Conservation (phyloP, 352 stramenopile genomes). For the Globisporangium emineosum region DNA sequence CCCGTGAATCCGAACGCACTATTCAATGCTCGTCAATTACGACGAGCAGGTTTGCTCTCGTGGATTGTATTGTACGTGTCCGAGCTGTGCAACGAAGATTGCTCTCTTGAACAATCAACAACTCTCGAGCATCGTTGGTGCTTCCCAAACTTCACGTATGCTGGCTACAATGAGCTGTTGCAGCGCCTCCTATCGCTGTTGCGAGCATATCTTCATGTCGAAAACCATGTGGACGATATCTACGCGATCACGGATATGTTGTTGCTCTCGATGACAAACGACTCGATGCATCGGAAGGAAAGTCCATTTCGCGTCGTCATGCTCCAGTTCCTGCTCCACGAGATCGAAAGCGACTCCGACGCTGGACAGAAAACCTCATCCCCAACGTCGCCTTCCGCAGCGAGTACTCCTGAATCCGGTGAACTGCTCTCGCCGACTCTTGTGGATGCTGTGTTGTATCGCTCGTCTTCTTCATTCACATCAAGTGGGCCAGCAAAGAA, state of each 20-base stretch:
- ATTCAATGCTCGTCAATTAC: constrained; percentile 74
- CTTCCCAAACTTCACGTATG: constrained; percentile 42
- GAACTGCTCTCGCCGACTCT: constrained; percentile 33
- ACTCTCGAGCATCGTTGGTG: constrained; percentile 46
- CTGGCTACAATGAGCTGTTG: constrained; percentile 44
- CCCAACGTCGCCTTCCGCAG: neutral
- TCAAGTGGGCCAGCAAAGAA: constrained; percentile 19
- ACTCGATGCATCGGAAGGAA: constrained; percentile 22
- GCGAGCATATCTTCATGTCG: constrained; percentile 41
- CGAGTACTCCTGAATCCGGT: neutral
- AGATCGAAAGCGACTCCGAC: constrained; percentile 39
- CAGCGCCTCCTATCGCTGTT: constrained; percentile 43
- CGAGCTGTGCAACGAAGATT: constrained; percentile 46
- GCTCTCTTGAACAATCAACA: constrained; percentile 22
- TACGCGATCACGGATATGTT: constrained; percentile 38
- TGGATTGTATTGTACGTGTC: constrained; percentile 61
- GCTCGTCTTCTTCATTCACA: constrained; percentile 6
- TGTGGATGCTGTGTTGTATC: constrained; percentile 40
- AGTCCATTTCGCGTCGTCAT: constrained; percentile 38
- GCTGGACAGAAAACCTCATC: neutral
- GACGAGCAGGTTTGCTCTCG: constrained; percentile 40
- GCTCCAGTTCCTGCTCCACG: constrained; percentile 55
- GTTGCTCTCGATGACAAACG: constrained; percentile 45
- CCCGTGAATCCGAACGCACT: constrained; percentile 62
- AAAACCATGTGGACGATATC: constrained; percentile 62